These are phyloP conservation scores for Cystobasidium tubakii DNA, from an alignment of 768 basidiomycete genomes.

Conservation along the genomic window DNA sequence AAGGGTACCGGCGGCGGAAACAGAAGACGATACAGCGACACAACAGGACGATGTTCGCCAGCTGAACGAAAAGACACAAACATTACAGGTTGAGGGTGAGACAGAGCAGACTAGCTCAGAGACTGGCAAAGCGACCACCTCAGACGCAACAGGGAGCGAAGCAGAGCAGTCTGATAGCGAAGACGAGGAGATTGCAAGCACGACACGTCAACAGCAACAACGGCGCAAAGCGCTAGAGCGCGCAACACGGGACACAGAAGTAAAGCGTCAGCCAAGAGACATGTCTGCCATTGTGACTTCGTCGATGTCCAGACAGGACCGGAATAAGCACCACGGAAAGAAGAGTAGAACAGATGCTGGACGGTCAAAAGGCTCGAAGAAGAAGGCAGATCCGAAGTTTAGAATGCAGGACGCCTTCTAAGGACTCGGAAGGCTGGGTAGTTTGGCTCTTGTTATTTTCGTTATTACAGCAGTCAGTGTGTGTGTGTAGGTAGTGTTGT, in stretches of 20 bases:
- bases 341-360: constrained; percentile 22
- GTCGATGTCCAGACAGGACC: neutral
- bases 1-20: constrained; percentile 10
- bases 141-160: constrained; percentile 31
- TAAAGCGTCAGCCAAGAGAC: neutral
- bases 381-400: constrained; percentile 25
- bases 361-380: constrained; percentile 32
- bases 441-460: too few relatives aligned
- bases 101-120: constrained; percentile 51
- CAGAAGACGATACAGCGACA: constrained; percentile 45
- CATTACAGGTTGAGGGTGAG: neutral
- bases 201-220: constrained; percentile 26
- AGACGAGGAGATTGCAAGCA: constrained; percentile 36
- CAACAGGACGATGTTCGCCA: constrained; percentile 36
- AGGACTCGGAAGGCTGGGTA: neutral
- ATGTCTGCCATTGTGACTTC: constrained; percentile 29
- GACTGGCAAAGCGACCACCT: constrained; percentile 42
- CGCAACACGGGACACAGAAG: neutral
- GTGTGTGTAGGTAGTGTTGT: neutral
- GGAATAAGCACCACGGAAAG: constrained; percentile 29
- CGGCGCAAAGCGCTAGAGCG: neutral
- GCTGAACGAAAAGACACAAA: neutral
- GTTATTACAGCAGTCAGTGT: neutral
- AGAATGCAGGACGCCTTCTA: constrained; percentile 12
- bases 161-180: constrained; percentile 43